Percentiles rank a stretch among this genome's conserved stretches.
Evolutionary conservation across 805 yeast species (phyloP).

Genomic region (Pichia thaimueangensis): DNA sequence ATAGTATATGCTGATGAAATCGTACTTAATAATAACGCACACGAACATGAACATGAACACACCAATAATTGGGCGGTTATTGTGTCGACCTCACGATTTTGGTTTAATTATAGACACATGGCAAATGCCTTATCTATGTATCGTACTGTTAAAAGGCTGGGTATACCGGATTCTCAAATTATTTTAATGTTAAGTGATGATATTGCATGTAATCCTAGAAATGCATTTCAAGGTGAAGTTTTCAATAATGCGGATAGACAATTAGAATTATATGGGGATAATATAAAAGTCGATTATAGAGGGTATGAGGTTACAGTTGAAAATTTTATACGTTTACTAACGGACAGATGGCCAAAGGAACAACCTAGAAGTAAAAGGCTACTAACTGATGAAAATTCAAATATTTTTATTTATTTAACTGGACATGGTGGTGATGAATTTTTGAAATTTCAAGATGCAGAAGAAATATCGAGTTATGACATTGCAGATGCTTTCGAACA

Average conservation of each 20-base stretch:
- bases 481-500: slow-evolving; percentile 96
- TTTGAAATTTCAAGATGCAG: slow-evolving; percentile 96
- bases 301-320: slow-evolving; percentile 99
- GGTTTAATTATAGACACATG: slow-evolving; percentile 98
- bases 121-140: slow-evolving; percentile 93
- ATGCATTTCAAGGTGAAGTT: slow-evolving; percentile 92
- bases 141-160: slow-evolving; percentile 90
- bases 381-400: slow-evolving; percentile 88
- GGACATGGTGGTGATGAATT: slow-evolving; percentile 99
- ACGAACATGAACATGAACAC: slow-evolving; percentile 30
- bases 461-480: slow-evolving; percentile 92
- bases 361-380: slow-evolving; percentile 90
- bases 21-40: neutral
- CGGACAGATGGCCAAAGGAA: slow-evolving; percentile 93
- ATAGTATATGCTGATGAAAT: neutral
- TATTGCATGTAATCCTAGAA: slow-evolving; percentile 93
- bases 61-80: slow-evolving; percentile 78
- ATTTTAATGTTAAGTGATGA: slow-evolving; percentile 95
- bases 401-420: slow-evolving; percentile 89
- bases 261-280: slow-evolving; percentile 88
- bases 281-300: slow-evolving; percentile 91
- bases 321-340: slow-evolving; percentile 82
- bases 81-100: slow-evolving; percentile 91
- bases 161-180: slow-evolving; percentile 97
- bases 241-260: slow-evolving; percentile 91